Conservation (phyloP, 768 basidiomycete species). For the Saitozyma sp. region DNA sequence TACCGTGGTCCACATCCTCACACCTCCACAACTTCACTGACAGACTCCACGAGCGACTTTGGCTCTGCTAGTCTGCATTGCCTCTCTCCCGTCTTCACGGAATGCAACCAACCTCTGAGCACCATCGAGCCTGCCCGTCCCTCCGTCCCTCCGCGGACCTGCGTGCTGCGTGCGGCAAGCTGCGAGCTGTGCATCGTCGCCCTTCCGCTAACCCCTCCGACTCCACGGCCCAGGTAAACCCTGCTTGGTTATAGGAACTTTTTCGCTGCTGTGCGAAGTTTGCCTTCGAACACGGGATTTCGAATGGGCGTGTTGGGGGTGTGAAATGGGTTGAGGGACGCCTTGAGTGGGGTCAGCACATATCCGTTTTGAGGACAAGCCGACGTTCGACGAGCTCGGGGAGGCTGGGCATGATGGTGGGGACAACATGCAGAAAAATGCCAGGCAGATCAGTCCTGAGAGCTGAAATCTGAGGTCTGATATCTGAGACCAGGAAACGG, state of each 20-base stretch:
- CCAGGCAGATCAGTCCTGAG: neutral
- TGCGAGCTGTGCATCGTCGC: neutral
- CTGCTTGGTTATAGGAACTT: slow-evolving; percentile 63
- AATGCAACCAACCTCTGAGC: too few species aligned
- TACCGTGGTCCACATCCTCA: too few species aligned
- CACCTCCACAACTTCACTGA: too few species aligned
- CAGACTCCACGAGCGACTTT: too few species aligned
- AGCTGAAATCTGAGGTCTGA: neutral
- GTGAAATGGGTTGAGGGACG: slow-evolving; percentile 92
- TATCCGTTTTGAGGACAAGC: too few species aligned
- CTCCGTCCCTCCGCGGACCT: too few species aligned
- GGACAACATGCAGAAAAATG: slow-evolving; percentile 1
- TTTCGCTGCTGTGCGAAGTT: slow-evolving; percentile 82
- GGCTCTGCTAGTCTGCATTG: too few species aligned
- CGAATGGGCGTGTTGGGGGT: slow-evolving; percentile 80
- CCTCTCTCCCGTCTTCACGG: too few species aligned
- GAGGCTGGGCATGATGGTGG: too few species aligned
- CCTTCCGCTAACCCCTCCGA: neutral
- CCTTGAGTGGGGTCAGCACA: slow-evolving; percentile 56
- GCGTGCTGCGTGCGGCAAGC: too few species aligned
- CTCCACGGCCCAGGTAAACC: neutral
- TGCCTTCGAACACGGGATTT: slow-evolving; percentile 75
- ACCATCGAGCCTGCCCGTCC: too few species aligned
- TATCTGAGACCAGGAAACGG: neutral
- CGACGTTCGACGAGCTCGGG: too few species aligned